phyloP scores from a whole-genome alignment of 306 rosid genomes.

The Begonia loranthoides region DNA sequence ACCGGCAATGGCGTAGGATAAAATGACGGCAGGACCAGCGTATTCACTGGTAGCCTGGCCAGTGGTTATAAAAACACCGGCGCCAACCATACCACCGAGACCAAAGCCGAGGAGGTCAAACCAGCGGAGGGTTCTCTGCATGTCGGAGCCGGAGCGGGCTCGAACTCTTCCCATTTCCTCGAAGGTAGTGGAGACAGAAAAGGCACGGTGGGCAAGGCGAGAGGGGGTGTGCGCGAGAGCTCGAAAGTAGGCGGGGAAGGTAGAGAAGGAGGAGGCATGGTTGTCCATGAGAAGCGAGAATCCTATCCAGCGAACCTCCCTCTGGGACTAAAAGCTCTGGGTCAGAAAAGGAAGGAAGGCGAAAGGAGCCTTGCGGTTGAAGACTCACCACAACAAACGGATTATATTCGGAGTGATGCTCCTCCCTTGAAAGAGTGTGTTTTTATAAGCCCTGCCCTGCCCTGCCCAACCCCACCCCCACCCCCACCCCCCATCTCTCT shows the following conservation, averaged over 20 bases:
- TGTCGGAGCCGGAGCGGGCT: slow-evolving; percentile 49
- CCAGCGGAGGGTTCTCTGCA: slow-evolving; percentile 73
- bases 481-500: too few species aligned
- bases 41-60: slow-evolving; percentile 38
- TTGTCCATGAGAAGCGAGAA: slow-evolving; percentile 24
- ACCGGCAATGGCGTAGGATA: slow-evolving; percentile 96
- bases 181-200: slow-evolving; percentile 56
- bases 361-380: too few species aligned
- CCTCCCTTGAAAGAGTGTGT: too few species aligned
- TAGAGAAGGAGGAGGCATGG: slow-evolving; percentile 52
- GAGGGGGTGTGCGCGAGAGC: slow-evolving; percentile 53
- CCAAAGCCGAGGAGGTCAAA: slow-evolving; percentile 63
- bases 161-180: slow-evolving; percentile 49
- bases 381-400: too few species aligned
- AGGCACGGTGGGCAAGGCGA: slow-evolving; percentile 57
- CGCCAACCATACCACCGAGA: slow-evolving; percentile 92
- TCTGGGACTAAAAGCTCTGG: too few species aligned
- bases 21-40: slow-evolving; percentile 66
- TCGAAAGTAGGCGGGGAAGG: slow-evolving; percentile 38
- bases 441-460: too few species aligned
- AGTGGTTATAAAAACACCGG: slow-evolving; percentile 81
- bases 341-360: not conserved
- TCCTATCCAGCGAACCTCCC: not conserved
- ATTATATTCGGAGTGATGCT: too few species aligned
- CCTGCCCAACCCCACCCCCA: too few species aligned